Base-by-base conservation (phyloP, 2,329 filamentous ascomycete genomes). In the Akanthomyces dipterigenus region DNA sequence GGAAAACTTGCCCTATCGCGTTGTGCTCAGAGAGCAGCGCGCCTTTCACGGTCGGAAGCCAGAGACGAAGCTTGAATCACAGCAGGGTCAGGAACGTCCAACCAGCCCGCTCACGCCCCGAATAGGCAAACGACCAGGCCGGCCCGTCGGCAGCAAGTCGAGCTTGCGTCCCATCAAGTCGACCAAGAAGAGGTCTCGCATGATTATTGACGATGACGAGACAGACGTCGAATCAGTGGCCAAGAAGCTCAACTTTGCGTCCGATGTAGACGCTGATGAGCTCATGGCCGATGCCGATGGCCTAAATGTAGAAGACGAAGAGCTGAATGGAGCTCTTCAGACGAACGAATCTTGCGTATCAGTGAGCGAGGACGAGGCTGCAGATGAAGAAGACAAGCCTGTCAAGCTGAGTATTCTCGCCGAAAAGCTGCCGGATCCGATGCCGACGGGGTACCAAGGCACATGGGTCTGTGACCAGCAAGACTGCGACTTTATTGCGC, bases 401-500 rank as follows among this genome's bases (percentile, higher is more conserved):
- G 69, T 77, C 53, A 76, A 73, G 51, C 68, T 85, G 18, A 75
- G 81, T 14, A 73, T 84, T 11, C 76, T 76, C 28, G 75, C 80
- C 5, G 80, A 84, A 60, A 77, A 72, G 53, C 66, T 83, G 12
- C 82, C 81, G 0, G 78, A 80, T 4, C 73, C 75, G 8, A 72
- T 70, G 3, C 78, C 83, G 0, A 76, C 78, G 38, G 86, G 83
- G 0, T 82, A 84, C 0, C 79, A 85, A 62, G 82, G 87, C 58
- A 85, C 84, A 0, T 91, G 88, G 88, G 76, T 76, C 1, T 91
- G 88, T 67, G 80, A 81, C 5, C 79, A 88, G 63, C 82, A 85
- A 12, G 85, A 81, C 26, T 91, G 88, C 67, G 75, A 75, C 42
- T 86, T 86, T 66, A 78, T 86, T 45, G 84, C 90, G 12, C 86